Evolutionary conservation across 352 stramenopile genomes (phyloP).

Genomic region (Aphanomyces euteiches): DNA sequence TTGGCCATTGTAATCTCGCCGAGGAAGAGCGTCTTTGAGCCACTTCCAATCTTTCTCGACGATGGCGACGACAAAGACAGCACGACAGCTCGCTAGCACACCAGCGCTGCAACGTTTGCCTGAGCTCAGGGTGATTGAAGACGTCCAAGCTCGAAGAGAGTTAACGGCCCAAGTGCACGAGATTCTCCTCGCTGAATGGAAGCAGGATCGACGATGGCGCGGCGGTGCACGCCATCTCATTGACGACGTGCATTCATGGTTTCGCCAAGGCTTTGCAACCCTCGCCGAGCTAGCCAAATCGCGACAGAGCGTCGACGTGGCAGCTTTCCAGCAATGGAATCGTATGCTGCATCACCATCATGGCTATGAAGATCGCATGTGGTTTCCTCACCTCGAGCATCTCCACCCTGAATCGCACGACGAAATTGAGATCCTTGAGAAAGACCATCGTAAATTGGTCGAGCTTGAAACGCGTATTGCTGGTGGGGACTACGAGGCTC

Average conservation of each 20-base stretch:
- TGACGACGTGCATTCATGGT: not conserved
- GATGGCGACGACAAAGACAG: too few species aligned
- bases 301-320: not conserved
- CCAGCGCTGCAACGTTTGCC: too few species aligned
- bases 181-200: too few species aligned
- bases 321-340: conserved; percentile 13
- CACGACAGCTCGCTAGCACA: too few species aligned
- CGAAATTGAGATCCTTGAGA: conserved; percentile 10
- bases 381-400: conserved; percentile 23
- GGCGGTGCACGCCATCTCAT: too few species aligned
- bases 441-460: conserved; percentile 21
- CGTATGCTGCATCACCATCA: conserved; percentile 23
- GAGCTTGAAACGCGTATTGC: conserved; percentile 7
- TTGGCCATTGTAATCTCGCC: too few species aligned
- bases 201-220: too few species aligned
- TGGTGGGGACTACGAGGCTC: conserved; percentile 7
- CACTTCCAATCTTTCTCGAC: too few species aligned
- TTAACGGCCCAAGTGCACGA: too few species aligned
- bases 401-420: not conserved
- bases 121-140: too few species aligned
- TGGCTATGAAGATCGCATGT: conserved; percentile 12
- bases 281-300: not conserved
- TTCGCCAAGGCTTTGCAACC: not conserved
- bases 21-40: too few species aligned
- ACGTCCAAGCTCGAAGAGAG: too few species aligned